Evolutionary conservation across 1,284 basidiomycete species (phyloP).

Genomic region (Takashimella koratensis): DNA sequence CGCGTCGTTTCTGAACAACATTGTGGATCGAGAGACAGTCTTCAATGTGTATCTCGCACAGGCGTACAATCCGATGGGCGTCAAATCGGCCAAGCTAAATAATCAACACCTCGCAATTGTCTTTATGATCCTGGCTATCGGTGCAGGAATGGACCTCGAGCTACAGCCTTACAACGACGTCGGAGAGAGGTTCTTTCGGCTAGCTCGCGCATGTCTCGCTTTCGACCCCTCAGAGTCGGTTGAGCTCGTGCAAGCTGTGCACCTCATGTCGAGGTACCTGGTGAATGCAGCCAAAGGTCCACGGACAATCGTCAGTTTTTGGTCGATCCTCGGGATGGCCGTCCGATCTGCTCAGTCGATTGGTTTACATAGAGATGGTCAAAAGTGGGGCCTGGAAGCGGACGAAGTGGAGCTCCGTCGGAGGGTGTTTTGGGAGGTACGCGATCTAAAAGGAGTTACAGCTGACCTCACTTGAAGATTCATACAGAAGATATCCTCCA

Average conservation of each 20-base stretch:
- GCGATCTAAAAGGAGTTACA: not conserved
- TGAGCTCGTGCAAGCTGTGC: slow-evolving; percentile 12
- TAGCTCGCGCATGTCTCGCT: slow-evolving; percentile 10
- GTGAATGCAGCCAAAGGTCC: slow-evolving; percentile 1
- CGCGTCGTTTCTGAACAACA: slow-evolving; percentile 11
- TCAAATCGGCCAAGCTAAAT: slow-evolving; percentile 1
- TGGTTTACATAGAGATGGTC: slow-evolving; percentile 17
- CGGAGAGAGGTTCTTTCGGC: slow-evolving; percentile 6
- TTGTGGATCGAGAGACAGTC: slow-evolving; percentile 4
- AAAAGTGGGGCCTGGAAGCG: slow-evolving; percentile 14
- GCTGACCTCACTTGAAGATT: slow-evolving; percentile 11
- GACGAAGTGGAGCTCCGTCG: slow-evolving; percentile 15
- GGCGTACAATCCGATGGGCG: not conserved
- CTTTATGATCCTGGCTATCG: slow-evolving; percentile 15
- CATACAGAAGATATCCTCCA: slow-evolving; percentile 15
- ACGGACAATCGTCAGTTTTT: slow-evolving; percentile 3
- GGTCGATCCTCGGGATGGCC: slow-evolving; percentile 13
- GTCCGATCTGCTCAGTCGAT: slow-evolving; percentile 12
- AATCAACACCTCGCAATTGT: slow-evolving; percentile 13
- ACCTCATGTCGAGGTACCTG: slow-evolving; percentile 11
- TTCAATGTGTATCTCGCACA: slow-evolving; percentile 1
- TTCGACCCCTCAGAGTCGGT: slow-evolving; percentile 10
- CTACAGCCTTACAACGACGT: slow-evolving; percentile 9
- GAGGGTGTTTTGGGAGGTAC: slow-evolving; percentile 19
- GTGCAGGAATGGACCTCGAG: slow-evolving; percentile 10